These are phyloP conservation scores for Trypanosoma melophagium DNA, from an alignment of 208 protist genomes.

Conservation along the genomic window DNA sequence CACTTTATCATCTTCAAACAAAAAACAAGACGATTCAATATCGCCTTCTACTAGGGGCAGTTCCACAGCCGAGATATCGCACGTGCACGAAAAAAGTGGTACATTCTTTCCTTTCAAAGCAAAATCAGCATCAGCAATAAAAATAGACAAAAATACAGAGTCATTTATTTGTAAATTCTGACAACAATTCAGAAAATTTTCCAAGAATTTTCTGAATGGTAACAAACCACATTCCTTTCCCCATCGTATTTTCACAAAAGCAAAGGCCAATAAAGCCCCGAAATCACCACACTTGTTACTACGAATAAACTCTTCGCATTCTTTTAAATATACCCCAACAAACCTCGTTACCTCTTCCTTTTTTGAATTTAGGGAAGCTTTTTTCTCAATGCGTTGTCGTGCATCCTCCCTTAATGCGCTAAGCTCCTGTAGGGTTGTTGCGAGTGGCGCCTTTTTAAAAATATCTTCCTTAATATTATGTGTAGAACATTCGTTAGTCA, in stretches of 20 bases:
- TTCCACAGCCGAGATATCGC: conserved; percentile 6
- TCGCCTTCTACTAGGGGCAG: not conserved
- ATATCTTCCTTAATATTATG: not conserved
- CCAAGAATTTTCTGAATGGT: not conserved
- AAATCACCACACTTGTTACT: conserved; percentile 9
- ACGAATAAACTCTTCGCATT: conserved; percentile 23
- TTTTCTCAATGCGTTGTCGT: conserved; percentile 6
- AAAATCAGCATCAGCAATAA: conserved; percentile 5
- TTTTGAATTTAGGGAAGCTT: not conserved
- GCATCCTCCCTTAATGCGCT: conserved; percentile 9
- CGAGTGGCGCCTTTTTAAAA: not conserved
- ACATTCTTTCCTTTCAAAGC: conserved; percentile 2
- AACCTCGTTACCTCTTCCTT: not conserved
- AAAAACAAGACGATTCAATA: not conserved
- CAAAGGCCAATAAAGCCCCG: conserved; percentile 8
- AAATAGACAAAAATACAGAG: conserved; percentile 6
- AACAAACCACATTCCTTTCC: conserved; percentile 11
- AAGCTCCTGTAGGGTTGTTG: conserved; percentile 5
- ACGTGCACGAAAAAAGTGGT: not conserved
- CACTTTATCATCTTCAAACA: no score
- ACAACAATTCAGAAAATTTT: conserved; percentile 10
- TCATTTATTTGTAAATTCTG: not conserved
- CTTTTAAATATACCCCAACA: not conserved
- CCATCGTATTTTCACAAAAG: conserved; percentile 22
- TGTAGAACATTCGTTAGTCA: not conserved